A percentile compares a stretch with the other conserved stretches of the same genome.
phyloP scores from a whole-genome alignment of 352 stramenopile species.

The Phytophthora pisi region DNA sequence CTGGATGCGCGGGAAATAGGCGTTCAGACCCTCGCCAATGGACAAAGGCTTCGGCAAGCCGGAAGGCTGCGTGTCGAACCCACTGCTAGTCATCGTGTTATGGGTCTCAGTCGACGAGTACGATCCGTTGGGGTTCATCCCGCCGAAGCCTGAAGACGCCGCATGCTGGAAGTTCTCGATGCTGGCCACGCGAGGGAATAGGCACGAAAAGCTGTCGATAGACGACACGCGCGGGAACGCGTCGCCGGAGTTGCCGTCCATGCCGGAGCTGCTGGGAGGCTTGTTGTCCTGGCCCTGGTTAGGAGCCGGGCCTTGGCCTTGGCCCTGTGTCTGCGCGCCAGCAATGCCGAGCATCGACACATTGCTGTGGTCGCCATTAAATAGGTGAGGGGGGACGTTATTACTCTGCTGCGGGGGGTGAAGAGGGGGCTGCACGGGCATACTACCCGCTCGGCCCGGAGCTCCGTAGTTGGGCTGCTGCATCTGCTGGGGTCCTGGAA shows the following conservation, averaged over 20 bases:
- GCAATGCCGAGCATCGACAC: slow-evolving; percentile 48
- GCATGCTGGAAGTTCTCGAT: slow-evolving; percentile 79
- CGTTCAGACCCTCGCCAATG: slow-evolving; percentile 67
- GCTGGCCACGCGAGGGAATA: slow-evolving; percentile 83
- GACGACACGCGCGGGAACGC: slow-evolving; percentile 76
- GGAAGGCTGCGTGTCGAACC: slow-evolving; percentile 26
- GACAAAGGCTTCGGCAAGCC: slow-evolving; percentile 64
- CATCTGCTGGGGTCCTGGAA: slow-evolving; percentile 4
- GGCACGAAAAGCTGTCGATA: slow-evolving; percentile 85
- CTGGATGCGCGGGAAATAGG: slow-evolving; percentile 80
- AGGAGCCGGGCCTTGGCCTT: slow-evolving; percentile 16
- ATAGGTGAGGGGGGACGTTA: slow-evolving; percentile 39
- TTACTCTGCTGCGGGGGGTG: slow-evolving; percentile 38
- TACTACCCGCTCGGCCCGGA: slow-evolving; percentile 9
- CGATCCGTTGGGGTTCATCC: slow-evolving; percentile 29
- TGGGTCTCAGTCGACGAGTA: slow-evolving; percentile 31
- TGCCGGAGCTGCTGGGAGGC: slow-evolving; percentile 13
- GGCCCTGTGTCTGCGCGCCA: slow-evolving; percentile 34
- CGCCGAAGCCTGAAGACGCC: slow-evolving; percentile 36
- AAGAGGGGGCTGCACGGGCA: slow-evolving; percentile 41
- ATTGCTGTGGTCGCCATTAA: slow-evolving; percentile 45
- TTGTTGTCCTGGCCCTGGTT: slow-evolving; percentile 33
- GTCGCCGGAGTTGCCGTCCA: slow-evolving; percentile 36
- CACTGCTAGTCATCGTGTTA: slow-evolving; percentile 32
- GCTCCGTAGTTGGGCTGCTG: slow-evolving; percentile 28